Evolutionary conservation across 371 early-diverging fungal species (phyloP).

Genomic region (Nematocida sp.): DNA sequence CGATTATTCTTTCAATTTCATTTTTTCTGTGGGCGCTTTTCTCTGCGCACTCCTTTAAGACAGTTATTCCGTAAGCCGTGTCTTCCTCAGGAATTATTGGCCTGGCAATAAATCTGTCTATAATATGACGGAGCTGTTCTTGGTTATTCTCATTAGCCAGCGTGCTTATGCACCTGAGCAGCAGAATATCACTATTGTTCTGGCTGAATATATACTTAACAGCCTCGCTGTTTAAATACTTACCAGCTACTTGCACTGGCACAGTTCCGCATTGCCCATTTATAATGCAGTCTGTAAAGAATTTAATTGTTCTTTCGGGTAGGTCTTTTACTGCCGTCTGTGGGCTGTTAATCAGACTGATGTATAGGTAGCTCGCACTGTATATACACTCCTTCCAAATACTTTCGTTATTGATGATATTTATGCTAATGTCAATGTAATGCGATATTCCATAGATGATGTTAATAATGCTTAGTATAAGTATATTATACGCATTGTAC

Average conservation of each 20-base stretch:
- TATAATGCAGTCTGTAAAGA: too few species aligned
- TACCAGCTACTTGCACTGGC: too few species aligned
- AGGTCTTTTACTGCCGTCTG: too few species aligned
- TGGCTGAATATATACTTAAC: too few species aligned
- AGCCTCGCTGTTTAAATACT: too few species aligned
- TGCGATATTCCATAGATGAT: background rate
- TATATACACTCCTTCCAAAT: background rate
- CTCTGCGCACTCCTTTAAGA: background rate
- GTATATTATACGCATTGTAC: conserved; percentile 13
- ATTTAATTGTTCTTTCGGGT: too few species aligned
- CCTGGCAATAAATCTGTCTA: background rate
- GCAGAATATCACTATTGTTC: too few species aligned
- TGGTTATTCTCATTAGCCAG: too few species aligned
- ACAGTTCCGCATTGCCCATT: too few species aligned
- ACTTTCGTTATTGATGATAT: background rate
- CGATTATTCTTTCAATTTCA: background rate
- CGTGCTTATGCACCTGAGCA: too few species aligned
- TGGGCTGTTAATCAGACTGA: too few species aligned
- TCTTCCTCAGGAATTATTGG: background rate
- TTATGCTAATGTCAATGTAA: background rate
- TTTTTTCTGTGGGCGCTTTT: background rate
- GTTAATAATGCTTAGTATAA: background rate
- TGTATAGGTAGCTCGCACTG: too few species aligned
- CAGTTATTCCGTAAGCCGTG: background rate
- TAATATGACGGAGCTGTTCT: background rate